Percentiles rank a stretch among this genome's conserved stretches.
Conservation (phyloP, 805 yeast genomes). For the Wickerhamomyces mucosus region DNA sequence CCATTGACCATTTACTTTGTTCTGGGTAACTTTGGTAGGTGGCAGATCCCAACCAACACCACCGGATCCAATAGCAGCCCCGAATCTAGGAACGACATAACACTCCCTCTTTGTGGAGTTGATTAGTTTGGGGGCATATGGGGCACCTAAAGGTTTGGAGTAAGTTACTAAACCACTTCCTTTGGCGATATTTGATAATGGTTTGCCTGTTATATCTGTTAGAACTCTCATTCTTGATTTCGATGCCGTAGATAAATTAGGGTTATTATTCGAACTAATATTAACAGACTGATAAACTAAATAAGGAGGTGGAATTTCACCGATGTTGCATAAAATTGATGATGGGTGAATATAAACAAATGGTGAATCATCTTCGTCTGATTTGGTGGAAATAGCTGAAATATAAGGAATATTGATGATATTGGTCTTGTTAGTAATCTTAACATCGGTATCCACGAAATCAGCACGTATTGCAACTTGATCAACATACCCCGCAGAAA, state of each 20-base stretch:
- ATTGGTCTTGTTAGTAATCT: constrained; percentile 45
- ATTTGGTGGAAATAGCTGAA: constrained; percentile 35
- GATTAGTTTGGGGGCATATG: constrained; percentile 70
- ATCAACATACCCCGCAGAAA: constrained; percentile 88
- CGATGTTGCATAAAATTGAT: constrained; percentile 51
- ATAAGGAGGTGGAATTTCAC: constrained; percentile 71
- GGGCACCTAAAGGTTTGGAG: constrained; percentile 88
- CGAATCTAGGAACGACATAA: constrained; percentile 85
- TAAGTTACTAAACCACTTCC: constrained; percentile 64
- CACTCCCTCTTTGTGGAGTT: constrained; percentile 67
- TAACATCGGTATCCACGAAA: constrained; percentile 50
- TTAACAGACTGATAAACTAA: constrained; percentile 66
- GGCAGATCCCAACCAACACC: constrained; percentile 91
- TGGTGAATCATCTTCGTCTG: constrained; percentile 33
- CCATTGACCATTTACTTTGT: constrained; percentile 65
- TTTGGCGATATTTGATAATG: constrained; percentile 70
- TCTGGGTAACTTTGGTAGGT: constrained; percentile 65
- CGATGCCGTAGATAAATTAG: constrained; percentile 32
- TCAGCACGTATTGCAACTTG: constrained; percentile 85
- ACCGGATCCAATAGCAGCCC: constrained; percentile 76
- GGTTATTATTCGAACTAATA: constrained; percentile 35
- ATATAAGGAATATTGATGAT: constrained; percentile 57
- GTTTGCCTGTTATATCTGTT: constrained; percentile 66
- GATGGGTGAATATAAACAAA: constrained; percentile 73
- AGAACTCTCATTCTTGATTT: constrained; percentile 62